Base-by-base conservation (phyloP, 140 eudicot genomes). In the Oenanthe javanica region DNA sequence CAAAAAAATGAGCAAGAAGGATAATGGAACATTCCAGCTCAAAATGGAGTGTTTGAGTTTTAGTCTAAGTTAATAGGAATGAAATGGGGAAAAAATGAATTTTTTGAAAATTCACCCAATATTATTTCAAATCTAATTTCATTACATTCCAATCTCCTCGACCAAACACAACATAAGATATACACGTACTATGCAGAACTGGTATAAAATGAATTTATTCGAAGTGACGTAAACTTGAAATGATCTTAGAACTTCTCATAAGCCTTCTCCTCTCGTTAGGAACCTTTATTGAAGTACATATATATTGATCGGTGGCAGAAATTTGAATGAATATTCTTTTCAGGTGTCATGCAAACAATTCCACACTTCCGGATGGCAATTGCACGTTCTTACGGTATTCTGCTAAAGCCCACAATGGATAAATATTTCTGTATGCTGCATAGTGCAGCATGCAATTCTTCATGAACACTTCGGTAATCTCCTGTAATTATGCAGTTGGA, bases 361-460 rank as follows among this genome's bases (percentile, higher is more conserved):
- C 18, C 55, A 63, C 15, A 23, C 71, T 63, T 63, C 13, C 23
- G 27, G 46, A 66, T 66, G 73, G 21, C 2, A 66, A 27, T 66
- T 13, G 46, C 9, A 66, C 73, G 7, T 11, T 66, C 51, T 64
- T 84, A 2, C 85, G 80, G 50, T 84, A 84, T 71, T 81, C 82
- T 23, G 54, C 82, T 1, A 84, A 76, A 1, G 87, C 85, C 78
- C 78, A 67, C n/a, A 81, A 13, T 13, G 88, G 80, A 21, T 54
- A 85, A 0, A 78, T 42, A n/a, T 81, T 81, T 51, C 82, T 77
- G 79, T 84, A 78, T 11, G 21, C 31, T 21, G 87, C 67, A 78
- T 77, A 84, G 45, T 81, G 84, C 4, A 84, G 23, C 76, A 78
- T 84, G 59, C 87, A 84, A 18, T 81, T 84, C 82, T 64, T 77